Base-by-base conservation (phyloP, 345 rosid species). In the Lenwebbia sp. region DNA sequence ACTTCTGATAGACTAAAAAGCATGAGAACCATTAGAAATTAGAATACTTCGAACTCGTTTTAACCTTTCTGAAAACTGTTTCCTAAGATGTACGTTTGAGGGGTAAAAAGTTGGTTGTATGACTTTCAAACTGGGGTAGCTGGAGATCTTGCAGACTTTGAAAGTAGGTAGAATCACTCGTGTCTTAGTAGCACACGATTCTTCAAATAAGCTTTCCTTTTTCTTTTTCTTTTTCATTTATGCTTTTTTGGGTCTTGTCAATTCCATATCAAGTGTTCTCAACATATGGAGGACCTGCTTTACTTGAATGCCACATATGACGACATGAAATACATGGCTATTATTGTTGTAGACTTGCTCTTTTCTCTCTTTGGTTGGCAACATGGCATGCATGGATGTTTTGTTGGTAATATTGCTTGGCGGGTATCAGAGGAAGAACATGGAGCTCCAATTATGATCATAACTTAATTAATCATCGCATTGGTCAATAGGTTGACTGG, bases 151-250 rank as follows among this genome's bases (percentile, higher is more conserved):
- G 14, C 47, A 37, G 47, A 37, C 47, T 70, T 70, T 70, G 81
- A 5, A 70, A 70, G 47, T 70, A 70, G 0, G 1, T 70, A 19
- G 81, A 70, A 70, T 37, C 37, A 70, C 81, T 70, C 0, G 0
- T 70, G 47, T 37, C 40, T 70, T 70, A 37, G 81, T 70, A 70
- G 78, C 78, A 70, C 47, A 70, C 2, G 0, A 21, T 21, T 70
- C 23, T 70, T 19, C 81, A 70, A 70, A 70, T 10, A 14, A 37
- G 47, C 47, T 37, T 23, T 17, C 25, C 37, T 19, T 19, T 3
- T 33, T 4, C 0, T 1, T 19, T 19, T 7, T 0, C 2, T 19
- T 4, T 33, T 33, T 33, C 5, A 2, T 4, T 9, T 28, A 6
- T 60, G 7, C 3, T 65, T 65, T 65, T 65, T 9, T 70, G 21